phyloP scores from a whole-genome alignment of 352 stramenopile genomes.

The Nothophytophthora sp. region DNA sequence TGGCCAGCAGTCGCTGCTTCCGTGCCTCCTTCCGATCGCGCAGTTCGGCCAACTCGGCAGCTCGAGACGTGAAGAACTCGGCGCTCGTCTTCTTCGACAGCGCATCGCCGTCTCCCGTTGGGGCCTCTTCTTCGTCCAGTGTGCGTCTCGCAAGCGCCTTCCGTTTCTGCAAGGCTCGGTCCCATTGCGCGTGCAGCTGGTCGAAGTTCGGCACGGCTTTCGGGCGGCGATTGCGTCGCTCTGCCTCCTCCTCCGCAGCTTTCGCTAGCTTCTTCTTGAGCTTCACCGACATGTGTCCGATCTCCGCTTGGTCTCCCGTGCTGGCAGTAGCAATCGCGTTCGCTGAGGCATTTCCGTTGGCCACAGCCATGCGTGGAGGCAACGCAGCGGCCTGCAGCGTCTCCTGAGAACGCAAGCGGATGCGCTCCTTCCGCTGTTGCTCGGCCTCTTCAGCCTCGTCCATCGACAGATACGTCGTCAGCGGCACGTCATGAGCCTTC shows the following conservation, averaged over 20 bases:
- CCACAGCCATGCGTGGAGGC: conserved; percentile 51
- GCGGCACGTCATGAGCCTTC: conserved; percentile 50
- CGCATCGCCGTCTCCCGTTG: conserved; percentile 1
- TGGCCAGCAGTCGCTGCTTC: conserved; percentile 34
- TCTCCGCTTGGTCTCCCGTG: background rate
- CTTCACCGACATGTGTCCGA: conserved; percentile 42
- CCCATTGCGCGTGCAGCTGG: conserved; percentile 56
- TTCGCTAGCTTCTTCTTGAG: conserved; percentile 49
- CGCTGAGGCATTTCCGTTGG: conserved; percentile 7
- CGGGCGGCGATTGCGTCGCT: conserved; percentile 21
- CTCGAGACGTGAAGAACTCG: conserved; percentile 55
- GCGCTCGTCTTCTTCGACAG: conserved; percentile 6
- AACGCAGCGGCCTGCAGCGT: conserved; percentile 45
- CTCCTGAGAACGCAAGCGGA: conserved; percentile 48
- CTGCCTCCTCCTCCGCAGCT: conserved; percentile 38
- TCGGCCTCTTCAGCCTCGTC: conserved; percentile 27
- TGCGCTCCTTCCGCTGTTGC: conserved; percentile 45
- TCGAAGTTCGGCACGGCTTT: conserved; percentile 73
- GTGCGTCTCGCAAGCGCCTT: conserved; percentile 20
- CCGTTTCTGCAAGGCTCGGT: conserved; percentile 40
- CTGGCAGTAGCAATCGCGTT: background rate
- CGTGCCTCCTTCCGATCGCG: conserved; percentile 51
- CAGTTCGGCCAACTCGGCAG: conserved; percentile 38
- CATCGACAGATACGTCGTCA: conserved; percentile 45
- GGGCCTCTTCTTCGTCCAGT: conserved; percentile 8